Evolutionary conservation across 805 yeast species (phyloP).

Genomic region (Yarrowia porcina): DNA sequence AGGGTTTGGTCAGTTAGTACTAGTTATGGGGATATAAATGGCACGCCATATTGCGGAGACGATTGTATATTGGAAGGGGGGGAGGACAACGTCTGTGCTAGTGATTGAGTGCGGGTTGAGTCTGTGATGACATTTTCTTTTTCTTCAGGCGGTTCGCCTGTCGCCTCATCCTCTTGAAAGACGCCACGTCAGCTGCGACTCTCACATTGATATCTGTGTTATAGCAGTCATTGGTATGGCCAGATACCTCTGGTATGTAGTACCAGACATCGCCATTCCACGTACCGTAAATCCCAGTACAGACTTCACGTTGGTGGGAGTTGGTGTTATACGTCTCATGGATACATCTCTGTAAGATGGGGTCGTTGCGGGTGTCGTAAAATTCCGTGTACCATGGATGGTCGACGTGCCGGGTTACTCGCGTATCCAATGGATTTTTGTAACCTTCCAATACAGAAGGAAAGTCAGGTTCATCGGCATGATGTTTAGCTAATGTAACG

Average conservation of each 20-base stretch:
- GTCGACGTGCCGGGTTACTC: background rate
- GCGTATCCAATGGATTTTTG: background rate
- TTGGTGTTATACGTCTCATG: background rate
- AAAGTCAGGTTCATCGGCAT: background rate
- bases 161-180: slow-evolving; percentile 1
- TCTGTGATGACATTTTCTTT: no score
- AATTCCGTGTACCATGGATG: slow-evolving; percentile 10
- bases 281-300: background rate
- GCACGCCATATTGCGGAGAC: background rate
- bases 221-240: slow-evolving; percentile 8
- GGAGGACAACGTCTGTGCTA: no score
- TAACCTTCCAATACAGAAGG: background rate
- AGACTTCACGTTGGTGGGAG: background rate
- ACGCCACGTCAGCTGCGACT: background rate
- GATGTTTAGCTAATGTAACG: background rate
- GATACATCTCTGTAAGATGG: background rate
- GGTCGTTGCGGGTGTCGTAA: slow-evolving; percentile 2
- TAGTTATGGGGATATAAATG: background rate
- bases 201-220: background rate
- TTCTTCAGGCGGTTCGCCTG: background rate
- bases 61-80: background rate
- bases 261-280: slow-evolving; percentile 21
- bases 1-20: slow-evolving; percentile 8
- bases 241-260: background rate
- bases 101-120: no score